phyloP scores from a whole-genome alignment of 129 eudicot species.

The Escallonia rubra region DNA sequence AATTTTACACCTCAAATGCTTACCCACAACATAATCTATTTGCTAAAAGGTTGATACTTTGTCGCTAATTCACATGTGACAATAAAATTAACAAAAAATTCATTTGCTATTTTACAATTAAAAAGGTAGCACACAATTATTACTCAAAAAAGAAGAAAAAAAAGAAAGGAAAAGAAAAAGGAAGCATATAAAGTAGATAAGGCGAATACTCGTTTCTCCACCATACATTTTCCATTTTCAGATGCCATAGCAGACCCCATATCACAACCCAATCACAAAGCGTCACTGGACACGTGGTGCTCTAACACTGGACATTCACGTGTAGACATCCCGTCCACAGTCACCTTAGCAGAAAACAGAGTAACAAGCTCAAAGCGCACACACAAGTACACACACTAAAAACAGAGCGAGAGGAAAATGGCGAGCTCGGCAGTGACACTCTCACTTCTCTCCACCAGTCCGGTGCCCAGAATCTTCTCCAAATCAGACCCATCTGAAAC shows the following conservation, averaged over 20 bases:
- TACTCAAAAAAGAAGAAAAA: no score
- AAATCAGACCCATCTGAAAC: conserved; percentile 6
- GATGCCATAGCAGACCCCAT: background rate
- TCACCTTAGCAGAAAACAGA: background rate
- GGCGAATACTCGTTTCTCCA: background rate
- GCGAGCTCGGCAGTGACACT: conserved; percentile 21
- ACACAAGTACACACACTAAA: background rate
- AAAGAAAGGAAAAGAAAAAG: no score
- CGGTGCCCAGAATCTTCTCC: conserved; percentile 22
- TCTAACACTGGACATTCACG: background rate
- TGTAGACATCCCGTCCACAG: background rate
- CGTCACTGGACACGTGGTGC: background rate
- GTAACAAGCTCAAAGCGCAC: no score
- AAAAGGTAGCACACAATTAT: no score
- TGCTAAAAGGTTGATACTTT: no score
- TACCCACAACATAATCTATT: no score
- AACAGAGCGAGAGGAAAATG: conserved; percentile 17
- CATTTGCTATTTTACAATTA: no score
- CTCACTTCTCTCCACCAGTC: conserved; percentile 19
- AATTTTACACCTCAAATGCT: no score
- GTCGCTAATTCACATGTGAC: no score
- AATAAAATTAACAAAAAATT: no score
- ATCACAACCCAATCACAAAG: conserved; percentile 8
- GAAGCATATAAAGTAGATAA: background rate
- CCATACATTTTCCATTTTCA: background rate